These are phyloP conservation scores for Tetrapyrgos nigripes DNA, from an alignment of 1,284 basidiomycete species.

Conservation along the genomic window DNA sequence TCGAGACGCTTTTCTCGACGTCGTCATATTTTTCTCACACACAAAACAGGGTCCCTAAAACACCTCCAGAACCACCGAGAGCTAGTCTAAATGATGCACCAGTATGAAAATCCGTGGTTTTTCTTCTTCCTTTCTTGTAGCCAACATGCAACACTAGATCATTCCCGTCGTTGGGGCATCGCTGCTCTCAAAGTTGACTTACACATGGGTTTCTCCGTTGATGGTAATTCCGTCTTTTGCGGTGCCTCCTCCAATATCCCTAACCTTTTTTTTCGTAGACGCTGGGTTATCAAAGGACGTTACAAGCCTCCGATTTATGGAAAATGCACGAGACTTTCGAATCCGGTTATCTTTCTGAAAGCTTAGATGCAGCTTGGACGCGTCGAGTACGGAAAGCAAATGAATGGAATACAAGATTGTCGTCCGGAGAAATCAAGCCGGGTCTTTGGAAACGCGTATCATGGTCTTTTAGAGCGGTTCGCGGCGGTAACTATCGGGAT, in stretches of 20 bases:
- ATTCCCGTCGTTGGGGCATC: conserved; percentile 67
- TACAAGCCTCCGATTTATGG: conserved; percentile 80
- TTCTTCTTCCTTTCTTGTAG: background rate
- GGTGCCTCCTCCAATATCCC: no score
- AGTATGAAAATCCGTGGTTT: conserved; percentile 34
- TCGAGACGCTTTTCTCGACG: conserved; percentile 5
- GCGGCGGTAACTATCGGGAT: conserved; percentile 28
- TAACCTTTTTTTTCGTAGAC: conserved; percentile 37
- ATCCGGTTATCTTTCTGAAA: conserved; percentile 54
- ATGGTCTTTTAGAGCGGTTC: conserved; percentile 52
- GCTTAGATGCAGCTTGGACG: conserved; percentile 57
- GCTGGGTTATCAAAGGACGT: conserved; percentile 71
- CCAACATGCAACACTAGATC: conserved; percentile 20
- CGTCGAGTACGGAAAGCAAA: conserved; percentile 51
- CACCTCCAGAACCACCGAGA: conserved; percentile 64
- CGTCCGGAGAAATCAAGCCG: conserved; percentile 54
- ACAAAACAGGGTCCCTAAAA: conserved; percentile 58
- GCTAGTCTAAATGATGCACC: conserved; percentile 62
- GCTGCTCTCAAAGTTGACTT: conserved; percentile 64
- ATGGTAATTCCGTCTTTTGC: conserved; percentile 54
- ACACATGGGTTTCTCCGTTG: conserved; percentile 71
- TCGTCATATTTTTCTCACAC: background rate
- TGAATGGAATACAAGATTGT: conserved; percentile 61
- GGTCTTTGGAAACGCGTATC: conserved; percentile 38
- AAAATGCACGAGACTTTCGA: conserved; percentile 64